A percentile compares a stretch with the other conserved stretches of the same genome.
Conservation (phyloP, 352 stramenopile genomes). For the Pythium pectinolyticum region DNA sequence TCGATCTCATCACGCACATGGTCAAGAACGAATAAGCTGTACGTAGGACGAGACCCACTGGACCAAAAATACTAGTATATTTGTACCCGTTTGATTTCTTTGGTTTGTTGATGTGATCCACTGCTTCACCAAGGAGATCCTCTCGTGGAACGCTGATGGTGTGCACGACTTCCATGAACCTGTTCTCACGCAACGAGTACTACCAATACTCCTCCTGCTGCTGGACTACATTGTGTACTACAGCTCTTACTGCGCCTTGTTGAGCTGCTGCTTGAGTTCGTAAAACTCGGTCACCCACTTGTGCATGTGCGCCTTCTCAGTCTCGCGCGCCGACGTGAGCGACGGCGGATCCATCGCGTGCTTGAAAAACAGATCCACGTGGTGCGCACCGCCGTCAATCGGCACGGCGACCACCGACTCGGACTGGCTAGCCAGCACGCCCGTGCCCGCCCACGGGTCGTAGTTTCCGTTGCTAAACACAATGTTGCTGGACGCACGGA, state of each 20-base stretch:
- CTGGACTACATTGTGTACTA: no score
- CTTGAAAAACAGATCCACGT: conserved; percentile 73
- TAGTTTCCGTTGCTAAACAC: conserved; percentile 90
- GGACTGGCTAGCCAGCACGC: conserved; percentile 54
- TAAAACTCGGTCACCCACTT: conserved; percentile 62
- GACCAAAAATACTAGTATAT: no score
- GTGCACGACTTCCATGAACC: no score
- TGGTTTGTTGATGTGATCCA: no score
- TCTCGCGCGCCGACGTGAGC: conserved; percentile 36
- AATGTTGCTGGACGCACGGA: conserved; percentile 73
- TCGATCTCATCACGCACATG: conserved; percentile 65
- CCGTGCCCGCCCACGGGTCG: conserved; percentile 81
- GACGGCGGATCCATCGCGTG: conserved; percentile 46
- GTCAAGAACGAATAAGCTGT: conserved; percentile 41
- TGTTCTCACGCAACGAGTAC: no score
- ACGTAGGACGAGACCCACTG: no score
- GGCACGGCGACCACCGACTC: conserved; percentile 51
- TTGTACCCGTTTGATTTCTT: no score
- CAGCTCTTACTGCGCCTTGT: background rate
- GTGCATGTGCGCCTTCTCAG: conserved; percentile 42
- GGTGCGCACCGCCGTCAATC: conserved; percentile 58
- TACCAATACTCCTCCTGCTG: no score
- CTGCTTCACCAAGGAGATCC: no score
- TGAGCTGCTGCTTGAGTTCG: conserved; percentile 14
- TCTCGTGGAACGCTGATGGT: no score